Conservation (phyloP, 108 stramenopile genomes). For the Skeletonema potamos region DNA sequence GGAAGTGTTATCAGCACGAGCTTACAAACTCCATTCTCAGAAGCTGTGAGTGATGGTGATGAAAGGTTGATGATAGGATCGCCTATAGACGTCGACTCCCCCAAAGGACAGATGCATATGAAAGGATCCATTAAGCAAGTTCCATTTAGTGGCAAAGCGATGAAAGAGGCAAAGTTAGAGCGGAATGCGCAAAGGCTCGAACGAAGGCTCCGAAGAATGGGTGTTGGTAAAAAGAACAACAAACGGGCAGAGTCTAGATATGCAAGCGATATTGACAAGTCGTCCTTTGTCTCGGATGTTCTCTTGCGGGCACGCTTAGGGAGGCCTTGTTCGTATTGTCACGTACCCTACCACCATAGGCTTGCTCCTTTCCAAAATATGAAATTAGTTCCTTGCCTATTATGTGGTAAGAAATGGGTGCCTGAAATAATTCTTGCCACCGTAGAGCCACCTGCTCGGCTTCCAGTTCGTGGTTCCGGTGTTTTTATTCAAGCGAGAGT, state of each 20-base stretch:
- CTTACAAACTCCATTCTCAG: constrained; percentile 31
- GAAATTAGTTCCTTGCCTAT: constrained; percentile 91
- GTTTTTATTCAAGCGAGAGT: constrained; percentile 94
- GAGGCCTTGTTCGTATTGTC: constrained; percentile 90
- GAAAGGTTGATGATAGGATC: constrained; percentile 11
- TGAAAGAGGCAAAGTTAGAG: constrained; percentile 40
- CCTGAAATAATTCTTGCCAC: constrained; percentile 82
- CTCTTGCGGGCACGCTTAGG: constrained; percentile 61
- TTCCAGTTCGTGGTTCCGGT: constrained; percentile 90
- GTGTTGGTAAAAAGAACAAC: constrained; percentile 28
- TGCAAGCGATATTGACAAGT: constrained; percentile 30
- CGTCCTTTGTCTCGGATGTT: constrained; percentile 31
- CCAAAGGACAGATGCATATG: constrained; percentile 15
- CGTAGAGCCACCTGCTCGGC: constrained; percentile 66
- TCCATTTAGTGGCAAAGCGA: constrained; percentile 27
- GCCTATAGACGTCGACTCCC: constrained; percentile 1
- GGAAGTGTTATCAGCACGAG: constrained; percentile 39
- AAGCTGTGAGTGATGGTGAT: constrained; percentile 43
- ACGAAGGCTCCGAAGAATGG: constrained; percentile 35
- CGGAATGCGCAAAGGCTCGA: constrained; percentile 40
- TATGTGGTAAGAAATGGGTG: constrained; percentile 97
- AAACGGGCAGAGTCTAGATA: constrained; percentile 17
- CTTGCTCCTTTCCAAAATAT: constrained; percentile 94
- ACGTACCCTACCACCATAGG: constrained; percentile 95
- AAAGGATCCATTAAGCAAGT: constrained; percentile 20